Percentiles rank a stretch among this genome's conserved stretches.
phyloP scores from a whole-genome alignment of 2,329 filamentous ascomycete species.

The Dendrostoma leiphaemia region DNA sequence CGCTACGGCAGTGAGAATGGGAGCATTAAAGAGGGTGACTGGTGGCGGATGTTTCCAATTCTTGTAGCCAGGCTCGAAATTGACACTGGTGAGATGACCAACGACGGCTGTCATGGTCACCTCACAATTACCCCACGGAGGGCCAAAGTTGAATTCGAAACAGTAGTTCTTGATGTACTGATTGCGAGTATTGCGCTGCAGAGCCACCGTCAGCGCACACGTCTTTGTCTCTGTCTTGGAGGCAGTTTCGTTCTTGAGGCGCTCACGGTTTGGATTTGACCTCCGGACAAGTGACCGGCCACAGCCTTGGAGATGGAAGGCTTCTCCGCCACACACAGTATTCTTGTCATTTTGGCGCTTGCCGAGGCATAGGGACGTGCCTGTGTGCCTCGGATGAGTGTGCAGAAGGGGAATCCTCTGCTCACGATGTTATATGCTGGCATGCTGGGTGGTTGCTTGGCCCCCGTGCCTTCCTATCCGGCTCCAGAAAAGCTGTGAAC shows the following conservation, averaged over 20 bases:
- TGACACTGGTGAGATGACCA: slow-evolving; percentile 79
- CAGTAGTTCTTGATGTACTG: slow-evolving; percentile 91
- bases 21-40: slow-evolving; percentile 75
- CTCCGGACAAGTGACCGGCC: slow-evolving; percentile 82
- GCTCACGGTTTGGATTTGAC: slow-evolving; percentile 66
- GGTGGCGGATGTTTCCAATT: slow-evolving; percentile 82
- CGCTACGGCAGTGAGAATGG: slow-evolving; percentile 66
- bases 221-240: neutral
- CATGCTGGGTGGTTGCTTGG: neutral
- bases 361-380: slow-evolving; percentile 7
- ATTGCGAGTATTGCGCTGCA: slow-evolving; percentile 65
- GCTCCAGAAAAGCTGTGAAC: neutral
- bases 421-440: slow-evolving; percentile 1
- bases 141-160: slow-evolving; percentile 85
- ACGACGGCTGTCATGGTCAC: slow-evolving; percentile 94
- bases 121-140: slow-evolving; percentile 73
- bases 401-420: neutral
- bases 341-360: slow-evolving; percentile 44
- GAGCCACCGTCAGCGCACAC: slow-evolving; percentile 1
- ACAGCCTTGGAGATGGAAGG: slow-evolving; percentile 95
- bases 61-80: slow-evolving; percentile 72
- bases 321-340: slow-evolving; percentile 62
- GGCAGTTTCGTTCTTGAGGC: neutral
- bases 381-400: neutral
- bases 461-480: slow-evolving; percentile 7